Evolutionary conservation across 768 basidiomycete genomes (phyloP).

Genomic region (Kwoniella europaea): DNA sequence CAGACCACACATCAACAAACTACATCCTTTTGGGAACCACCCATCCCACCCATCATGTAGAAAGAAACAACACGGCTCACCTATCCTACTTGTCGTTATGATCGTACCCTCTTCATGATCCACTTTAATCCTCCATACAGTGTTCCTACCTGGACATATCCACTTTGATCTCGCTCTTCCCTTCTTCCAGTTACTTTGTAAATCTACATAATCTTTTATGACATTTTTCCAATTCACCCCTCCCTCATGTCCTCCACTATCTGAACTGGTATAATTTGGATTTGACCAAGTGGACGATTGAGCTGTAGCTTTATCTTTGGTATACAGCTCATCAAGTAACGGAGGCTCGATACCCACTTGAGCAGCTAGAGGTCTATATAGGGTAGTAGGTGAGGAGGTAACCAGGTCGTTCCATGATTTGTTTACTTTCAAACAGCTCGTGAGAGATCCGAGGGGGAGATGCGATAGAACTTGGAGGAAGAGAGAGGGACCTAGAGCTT

Average conservation of each 20-base stretch:
- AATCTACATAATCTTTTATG: constrained; percentile 18
- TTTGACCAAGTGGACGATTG: not conserved
- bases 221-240: constrained; percentile 36
- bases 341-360: constrained; percentile 9
- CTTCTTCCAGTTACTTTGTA: constrained; percentile 35
- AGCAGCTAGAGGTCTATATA: constrained; percentile 32
- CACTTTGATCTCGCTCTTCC: constrained; percentile 34
- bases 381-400: not conserved
- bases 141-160: constrained; percentile 29
- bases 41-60: not conserved
- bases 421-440: constrained; percentile 20
- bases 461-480: constrained; percentile 36
- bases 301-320: constrained; percentile 10
- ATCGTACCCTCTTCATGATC: constrained; percentile 36
- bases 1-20: not conserved
- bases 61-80: constrained; percentile 20
- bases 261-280: not conserved
- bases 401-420: constrained; percentile 28
- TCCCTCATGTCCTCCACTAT: not conserved
- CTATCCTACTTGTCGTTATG: constrained; percentile 28
- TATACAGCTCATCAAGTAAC: constrained; percentile 1
- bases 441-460: constrained; percentile 27
- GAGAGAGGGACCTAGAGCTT: constrained; percentile 34
- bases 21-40: too few relatives aligned
- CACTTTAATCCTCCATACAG: constrained; percentile 42